A percentile compares a stretch with the other conserved stretches of the same genome.
These are phyloP conservation scores for Oemleria cerasiformis DNA, from an alignment of 306 rosid species.

Conservation along the genomic window DNA sequence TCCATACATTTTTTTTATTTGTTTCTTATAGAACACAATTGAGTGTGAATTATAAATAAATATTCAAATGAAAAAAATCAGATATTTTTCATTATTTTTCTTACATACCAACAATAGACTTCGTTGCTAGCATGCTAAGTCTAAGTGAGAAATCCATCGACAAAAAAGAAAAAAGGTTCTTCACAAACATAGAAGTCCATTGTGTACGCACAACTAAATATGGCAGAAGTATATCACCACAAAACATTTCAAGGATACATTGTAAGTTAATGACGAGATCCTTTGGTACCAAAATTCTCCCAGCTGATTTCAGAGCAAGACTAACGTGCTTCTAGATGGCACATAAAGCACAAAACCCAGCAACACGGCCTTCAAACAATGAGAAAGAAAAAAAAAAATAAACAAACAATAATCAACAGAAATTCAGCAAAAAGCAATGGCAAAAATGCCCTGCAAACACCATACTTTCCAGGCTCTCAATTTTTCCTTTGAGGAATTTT, in stretches of 20 bases:
- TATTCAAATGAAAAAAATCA: not conserved
- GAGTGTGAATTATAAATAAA: not conserved
- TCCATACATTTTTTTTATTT: not conserved
- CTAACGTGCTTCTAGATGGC: conserved; percentile 97
- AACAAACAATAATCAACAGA: too few relatives aligned
- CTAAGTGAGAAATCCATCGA: not conserved
- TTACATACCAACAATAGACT: not conserved
- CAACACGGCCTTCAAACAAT: conserved; percentile 67
- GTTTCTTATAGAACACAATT: not conserved
- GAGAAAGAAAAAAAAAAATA: conserved; percentile 26
- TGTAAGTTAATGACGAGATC: conserved; percentile 76
- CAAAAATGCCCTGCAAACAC: too few relatives aligned
- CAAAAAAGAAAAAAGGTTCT: not conserved
- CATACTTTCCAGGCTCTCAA: too few relatives aligned
- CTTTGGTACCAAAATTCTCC: conserved; percentile 71
- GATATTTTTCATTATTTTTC: not conserved
- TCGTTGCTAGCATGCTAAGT: not conserved
- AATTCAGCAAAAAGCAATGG: too few relatives aligned
- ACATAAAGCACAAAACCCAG: conserved; percentile 96
- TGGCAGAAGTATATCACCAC: not conserved
- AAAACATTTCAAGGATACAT: conserved; percentile 60
- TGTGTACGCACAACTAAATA: not conserved
- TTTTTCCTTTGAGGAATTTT: too few relatives aligned
- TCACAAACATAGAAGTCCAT: not conserved
- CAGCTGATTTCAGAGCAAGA: conserved; percentile 76